Percentiles rank a stretch among this genome's conserved stretches.
These are phyloP conservation scores for Ilyonectria mors-panacis DNA, from an alignment of 2,329 filamentous ascomycete genomes.

Conservation along the genomic window DNA sequence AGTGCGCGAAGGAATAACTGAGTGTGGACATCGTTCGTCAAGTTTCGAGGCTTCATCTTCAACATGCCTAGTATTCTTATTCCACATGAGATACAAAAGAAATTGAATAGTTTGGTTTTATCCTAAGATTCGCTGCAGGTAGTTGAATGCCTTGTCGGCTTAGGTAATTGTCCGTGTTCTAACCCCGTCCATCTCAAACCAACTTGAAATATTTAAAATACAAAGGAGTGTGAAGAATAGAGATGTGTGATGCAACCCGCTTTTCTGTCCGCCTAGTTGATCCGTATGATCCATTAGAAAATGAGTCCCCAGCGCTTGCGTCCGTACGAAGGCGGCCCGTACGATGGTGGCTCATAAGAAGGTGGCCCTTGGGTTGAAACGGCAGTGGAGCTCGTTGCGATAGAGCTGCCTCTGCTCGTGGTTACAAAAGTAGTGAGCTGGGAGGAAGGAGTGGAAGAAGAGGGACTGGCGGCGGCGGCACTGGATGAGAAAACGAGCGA, in stretches of 20 bases:
- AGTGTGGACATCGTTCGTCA: background rate
- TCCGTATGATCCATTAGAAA: slow-evolving; percentile 17
- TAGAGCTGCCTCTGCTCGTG: slow-evolving; percentile 30
- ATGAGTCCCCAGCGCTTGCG: slow-evolving; percentile 41
- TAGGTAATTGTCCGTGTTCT: slow-evolving; percentile 3
- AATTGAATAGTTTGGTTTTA: background rate
- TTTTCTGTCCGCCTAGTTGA: background rate
- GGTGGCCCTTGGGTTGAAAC: slow-evolving; percentile 38
- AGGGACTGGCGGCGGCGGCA: slow-evolving; percentile 27
- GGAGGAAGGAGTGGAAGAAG: slow-evolving; percentile 1
- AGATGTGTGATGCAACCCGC: background rate
- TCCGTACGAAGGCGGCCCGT: slow-evolving; percentile 39
- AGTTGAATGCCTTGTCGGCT: background rate
- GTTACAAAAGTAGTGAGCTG: slow-evolving; percentile 46
- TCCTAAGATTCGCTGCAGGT: background rate
- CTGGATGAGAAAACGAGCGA: slow-evolving; percentile 29
- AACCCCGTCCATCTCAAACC: slow-evolving; percentile 6
- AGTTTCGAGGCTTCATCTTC: background rate
- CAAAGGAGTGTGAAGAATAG: slow-evolving; percentile 23
- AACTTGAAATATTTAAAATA: slow-evolving; percentile 21
- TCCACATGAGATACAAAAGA: background rate
- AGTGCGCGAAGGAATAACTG: slow-evolving; percentile 32
- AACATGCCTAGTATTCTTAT: background rate
- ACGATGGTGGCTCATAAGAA: slow-evolving; percentile 43
- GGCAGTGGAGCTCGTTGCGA: slow-evolving; percentile 8